Percentiles rank a stretch among this genome's conserved stretches.
phyloP scores from a whole-genome alignment of 306 rosid species.

The Quercus aquifolioides region DNA sequence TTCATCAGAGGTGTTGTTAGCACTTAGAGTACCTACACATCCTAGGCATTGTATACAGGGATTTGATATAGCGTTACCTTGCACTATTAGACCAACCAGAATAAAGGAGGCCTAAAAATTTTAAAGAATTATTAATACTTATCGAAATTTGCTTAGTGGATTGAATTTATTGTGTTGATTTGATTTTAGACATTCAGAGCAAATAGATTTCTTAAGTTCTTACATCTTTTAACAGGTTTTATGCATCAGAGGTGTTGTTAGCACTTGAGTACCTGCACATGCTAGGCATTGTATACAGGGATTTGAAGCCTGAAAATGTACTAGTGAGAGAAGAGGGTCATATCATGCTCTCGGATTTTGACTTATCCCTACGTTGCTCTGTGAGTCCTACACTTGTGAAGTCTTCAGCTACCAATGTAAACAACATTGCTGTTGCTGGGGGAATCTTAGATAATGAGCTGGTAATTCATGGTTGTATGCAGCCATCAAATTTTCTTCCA shows the following conservation, averaged over 20 bases:
- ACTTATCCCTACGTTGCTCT: constrained; percentile 82
- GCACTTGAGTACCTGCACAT: constrained; percentile 94
- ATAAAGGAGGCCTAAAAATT: fast-evolving
- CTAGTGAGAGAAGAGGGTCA: constrained; percentile 86
- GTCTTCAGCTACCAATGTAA: constrained; percentile 53
- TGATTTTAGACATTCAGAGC: neutral
- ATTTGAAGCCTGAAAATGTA: constrained; percentile 87
- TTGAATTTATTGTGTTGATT: neutral
- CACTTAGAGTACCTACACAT: constrained; percentile 92
- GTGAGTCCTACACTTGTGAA: constrained; percentile 80
- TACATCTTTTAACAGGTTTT: constrained; percentile 54
- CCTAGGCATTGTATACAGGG: constrained; percentile 90
- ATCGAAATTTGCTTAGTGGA: neutral
- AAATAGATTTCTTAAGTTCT: constrained; percentile 8
- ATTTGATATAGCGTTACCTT: constrained; percentile 30
- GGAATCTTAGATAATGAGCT: constrained; percentile 39
- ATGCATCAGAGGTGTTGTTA: constrained; percentile 73
- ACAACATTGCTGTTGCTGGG: constrained; percentile 22
- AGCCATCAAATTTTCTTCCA: constrained; percentile 69
- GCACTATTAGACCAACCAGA: too few relatives aligned
- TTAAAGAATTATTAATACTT: neutral
- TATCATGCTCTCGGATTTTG: constrained; percentile 95
- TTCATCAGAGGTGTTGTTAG: constrained; percentile 71
- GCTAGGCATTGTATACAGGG: constrained; percentile 94
- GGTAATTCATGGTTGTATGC: constrained; percentile 42